Evolutionary conservation across 495 filamentous ascomycete genomes (phyloP).

Genomic region (Chaetomium cochliodes): DNA sequence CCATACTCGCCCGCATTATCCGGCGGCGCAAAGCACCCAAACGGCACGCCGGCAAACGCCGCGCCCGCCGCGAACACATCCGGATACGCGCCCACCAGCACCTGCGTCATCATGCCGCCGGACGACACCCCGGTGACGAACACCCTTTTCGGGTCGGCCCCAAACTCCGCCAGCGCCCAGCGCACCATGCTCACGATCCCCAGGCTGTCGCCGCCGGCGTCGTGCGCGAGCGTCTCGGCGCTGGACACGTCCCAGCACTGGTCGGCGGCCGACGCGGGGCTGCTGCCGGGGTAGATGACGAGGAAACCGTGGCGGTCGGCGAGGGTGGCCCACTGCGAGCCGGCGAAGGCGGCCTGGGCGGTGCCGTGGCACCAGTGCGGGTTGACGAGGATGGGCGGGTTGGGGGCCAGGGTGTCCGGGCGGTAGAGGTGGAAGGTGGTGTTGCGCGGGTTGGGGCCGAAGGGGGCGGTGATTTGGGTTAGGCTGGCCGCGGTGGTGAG

Average conservation of each 20-base stretch:
- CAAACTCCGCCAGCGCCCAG: slow-evolving; percentile 49
- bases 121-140: slow-evolving; percentile 55
- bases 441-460: slow-evolving; percentile 52
- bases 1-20: slow-evolving; percentile 42
- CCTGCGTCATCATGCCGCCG: slow-evolving; percentile 63
- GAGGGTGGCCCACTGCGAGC: slow-evolving; percentile 43
- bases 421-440: slow-evolving; percentile 57
- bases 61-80: slow-evolving; percentile 56
- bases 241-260: slow-evolving; percentile 58
- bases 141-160: slow-evolving; percentile 47
- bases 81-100: slow-evolving; percentile 57
- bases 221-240: slow-evolving; percentile 47
- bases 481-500: slow-evolving; percentile 31
- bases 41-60: slow-evolving; percentile 55
- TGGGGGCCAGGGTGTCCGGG: slow-evolving; percentile 50
- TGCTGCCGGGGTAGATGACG: slow-evolving; percentile 55
- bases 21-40: slow-evolving; percentile 50
- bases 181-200: slow-evolving; percentile 60
- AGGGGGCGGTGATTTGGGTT: slow-evolving; percentile 37
- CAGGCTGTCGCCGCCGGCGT: slow-evolving; percentile 52
- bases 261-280: slow-evolving; percentile 40
- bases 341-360: slow-evolving; percentile 32
- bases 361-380: slow-evolving; percentile 54
- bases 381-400: slow-evolving; percentile 56
- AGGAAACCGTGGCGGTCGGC: slow-evolving; percentile 53